These are phyloP conservation scores for Boletus rufocinnamomeus DNA, from an alignment of 768 basidiomycete genomes.

Conservation along the genomic window DNA sequence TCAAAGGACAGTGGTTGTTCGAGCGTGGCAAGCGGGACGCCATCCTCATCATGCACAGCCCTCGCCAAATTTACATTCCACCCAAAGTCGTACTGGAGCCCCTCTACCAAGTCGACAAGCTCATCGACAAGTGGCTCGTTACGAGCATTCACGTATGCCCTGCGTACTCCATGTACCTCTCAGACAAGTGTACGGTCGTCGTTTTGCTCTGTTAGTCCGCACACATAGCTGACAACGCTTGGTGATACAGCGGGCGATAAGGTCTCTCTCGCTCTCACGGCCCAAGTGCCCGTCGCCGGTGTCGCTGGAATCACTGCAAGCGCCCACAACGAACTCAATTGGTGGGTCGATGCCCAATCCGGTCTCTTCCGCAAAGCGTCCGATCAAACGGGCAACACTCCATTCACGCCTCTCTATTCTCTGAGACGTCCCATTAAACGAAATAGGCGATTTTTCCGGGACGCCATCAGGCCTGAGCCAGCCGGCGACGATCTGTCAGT, in stretches of 20 bases:
- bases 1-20: constrained; percentile 38
- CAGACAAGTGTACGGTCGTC: constrained; percentile 22
- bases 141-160: constrained; percentile 34
- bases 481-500: constrained; percentile 26
- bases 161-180: constrained; percentile 37
- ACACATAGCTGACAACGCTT: background rate
- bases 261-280: constrained; percentile 23
- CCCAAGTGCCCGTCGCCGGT: constrained; percentile 11
- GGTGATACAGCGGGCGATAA: constrained; percentile 21
- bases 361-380: constrained; percentile 25
- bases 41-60: constrained; percentile 35
- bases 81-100: constrained; percentile 25
- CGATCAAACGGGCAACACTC: constrained; percentile 13
- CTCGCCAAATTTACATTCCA: constrained; percentile 26
- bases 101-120: constrained; percentile 27
- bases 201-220: background rate
- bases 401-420: constrained; percentile 26
- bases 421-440: constrained; percentile 19
- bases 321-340: constrained; percentile 6
- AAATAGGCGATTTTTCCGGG: constrained; percentile 19
- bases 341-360: constrained; percentile 20
- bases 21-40: constrained; percentile 30
- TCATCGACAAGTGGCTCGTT: constrained; percentile 35
- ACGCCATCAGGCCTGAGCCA: constrained; percentile 9
- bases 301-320: background rate